Conservation (phyloP, 129 eudicot species). For the Daucus carota region DNA sequence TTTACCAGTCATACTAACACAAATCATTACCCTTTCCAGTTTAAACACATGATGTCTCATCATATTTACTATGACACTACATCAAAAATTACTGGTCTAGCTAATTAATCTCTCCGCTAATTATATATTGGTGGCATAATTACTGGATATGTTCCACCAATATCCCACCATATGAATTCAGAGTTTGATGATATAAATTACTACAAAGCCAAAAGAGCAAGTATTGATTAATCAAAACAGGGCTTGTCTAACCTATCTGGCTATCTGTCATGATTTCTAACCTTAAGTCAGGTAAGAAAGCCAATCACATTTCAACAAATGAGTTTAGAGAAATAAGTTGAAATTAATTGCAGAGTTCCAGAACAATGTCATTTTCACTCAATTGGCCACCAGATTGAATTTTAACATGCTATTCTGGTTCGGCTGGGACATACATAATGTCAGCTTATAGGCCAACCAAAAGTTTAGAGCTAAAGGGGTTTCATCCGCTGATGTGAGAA, state of each 20-base stretch:
- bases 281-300: background rate
- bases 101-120: conserved; percentile 10
- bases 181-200: background rate
- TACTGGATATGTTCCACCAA: conserved; percentile 3
- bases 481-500: background rate
- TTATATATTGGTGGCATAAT: conserved; percentile 7
- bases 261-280: background rate
- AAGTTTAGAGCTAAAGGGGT: conserved; percentile 11
- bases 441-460: conserved; percentile 6
- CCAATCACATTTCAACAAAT: conserved; percentile 20
- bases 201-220: background rate
- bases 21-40: conserved; percentile 9
- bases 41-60: conserved; percentile 9
- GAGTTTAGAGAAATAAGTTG: conserved; percentile 2
- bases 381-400: background rate
- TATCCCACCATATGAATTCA: background rate
- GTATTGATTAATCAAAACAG: background rate
- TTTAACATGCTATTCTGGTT: conserved; percentile 7
- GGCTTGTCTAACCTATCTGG: background rate
- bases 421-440: conserved; percentile 13
- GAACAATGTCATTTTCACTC: conserved; percentile 5
- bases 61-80: background rate
- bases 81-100: background rate
- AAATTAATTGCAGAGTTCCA: conserved; percentile 1
- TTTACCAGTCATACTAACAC: background rate